Percentiles rank a stretch among this genome's conserved stretches.
Conservation (phyloP, 2,329 filamentous ascomycete species). For the Cladorrhinum sp. region DNA sequence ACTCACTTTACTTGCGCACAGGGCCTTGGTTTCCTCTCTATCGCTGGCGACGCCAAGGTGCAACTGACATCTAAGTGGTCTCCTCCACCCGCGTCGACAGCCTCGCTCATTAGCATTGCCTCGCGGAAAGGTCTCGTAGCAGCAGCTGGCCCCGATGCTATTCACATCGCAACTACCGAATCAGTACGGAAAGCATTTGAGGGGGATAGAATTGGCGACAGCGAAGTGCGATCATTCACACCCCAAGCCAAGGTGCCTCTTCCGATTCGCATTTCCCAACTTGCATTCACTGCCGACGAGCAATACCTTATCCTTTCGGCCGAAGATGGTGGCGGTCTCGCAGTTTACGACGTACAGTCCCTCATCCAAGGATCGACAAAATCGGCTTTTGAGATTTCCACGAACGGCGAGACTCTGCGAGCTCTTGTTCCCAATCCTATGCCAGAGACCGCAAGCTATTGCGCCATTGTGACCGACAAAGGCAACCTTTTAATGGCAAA, state of each 20-base stretch:
- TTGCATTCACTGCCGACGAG: constrained; percentile 89
- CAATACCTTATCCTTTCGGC: constrained; percentile 78
- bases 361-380: constrained; percentile 65
- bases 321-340: constrained; percentile 75
- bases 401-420: constrained; percentile 70
- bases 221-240: constrained; percentile 66
- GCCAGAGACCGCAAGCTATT: constrained; percentile 66
- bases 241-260: constrained; percentile 72
- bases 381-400: constrained; percentile 71
- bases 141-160: constrained; percentile 76
- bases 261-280: constrained; percentile 75
- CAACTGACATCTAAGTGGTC: constrained; percentile 79
- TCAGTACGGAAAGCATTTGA: constrained; percentile 73
- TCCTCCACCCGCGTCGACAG: constrained; percentile 67
- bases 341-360: constrained; percentile 73
- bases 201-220: constrained; percentile 54
- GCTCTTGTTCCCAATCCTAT: constrained; percentile 78
- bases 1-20: constrained; percentile 24
- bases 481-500: constrained; percentile 85
- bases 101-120: constrained; percentile 81
- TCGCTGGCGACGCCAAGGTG: constrained; percentile 78
- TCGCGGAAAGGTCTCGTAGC: constrained; percentile 77
- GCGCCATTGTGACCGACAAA: constrained; percentile 74
- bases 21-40: constrained; percentile 76
- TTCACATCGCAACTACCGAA: constrained; percentile 75